Percentiles rank a stretch among this genome's conserved stretches.
Conservation (phyloP, 2,329 filamentous ascomycete species). For the Ophiostoma ulmi region DNA sequence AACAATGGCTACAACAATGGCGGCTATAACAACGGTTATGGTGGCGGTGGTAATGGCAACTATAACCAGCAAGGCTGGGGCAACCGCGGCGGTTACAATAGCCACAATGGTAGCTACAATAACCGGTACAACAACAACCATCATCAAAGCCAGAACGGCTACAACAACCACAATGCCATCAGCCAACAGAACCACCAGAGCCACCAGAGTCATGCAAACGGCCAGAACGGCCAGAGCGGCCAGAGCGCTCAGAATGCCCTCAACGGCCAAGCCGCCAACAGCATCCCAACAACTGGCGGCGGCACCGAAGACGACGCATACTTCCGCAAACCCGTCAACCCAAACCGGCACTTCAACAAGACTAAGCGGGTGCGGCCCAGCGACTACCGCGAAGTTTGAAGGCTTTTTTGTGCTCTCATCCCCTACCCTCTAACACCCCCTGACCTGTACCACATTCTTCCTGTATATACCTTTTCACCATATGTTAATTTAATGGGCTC, state of each 20-base stretch:
- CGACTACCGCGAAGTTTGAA: constrained; percentile 79
- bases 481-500: constrained; percentile 8
- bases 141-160: background rate
- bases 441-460: constrained; percentile 10
- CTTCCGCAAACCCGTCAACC: constrained; percentile 92
- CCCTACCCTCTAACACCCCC: background rate
- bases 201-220: constrained; percentile 1
- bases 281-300: constrained; percentile 23
- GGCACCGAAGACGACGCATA: constrained; percentile 77
- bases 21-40: constrained; percentile 22
- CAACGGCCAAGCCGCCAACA: constrained; percentile 1
- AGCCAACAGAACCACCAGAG: background rate
- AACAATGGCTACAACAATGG: constrained; percentile 23
- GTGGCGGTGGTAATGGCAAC: constrained; percentile 3
- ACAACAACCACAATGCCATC: constrained; percentile 3
- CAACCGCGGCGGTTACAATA: constrained; percentile 12
- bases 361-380: constrained; percentile 76
- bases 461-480: constrained; percentile 8
- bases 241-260: background rate
- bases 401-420: background rate
- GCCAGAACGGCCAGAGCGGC: constrained; percentile 25
- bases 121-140: constrained; percentile 1
- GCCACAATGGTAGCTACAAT: background rate
- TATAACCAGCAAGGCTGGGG: constrained; percentile 17
- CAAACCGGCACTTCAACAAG: constrained; percentile 79